Evolutionary conservation across 2,329 filamentous ascomycete species (phyloP), one percentile per base, ranked within the genome.

Genomic region (Penicillium occitanis): DNA sequence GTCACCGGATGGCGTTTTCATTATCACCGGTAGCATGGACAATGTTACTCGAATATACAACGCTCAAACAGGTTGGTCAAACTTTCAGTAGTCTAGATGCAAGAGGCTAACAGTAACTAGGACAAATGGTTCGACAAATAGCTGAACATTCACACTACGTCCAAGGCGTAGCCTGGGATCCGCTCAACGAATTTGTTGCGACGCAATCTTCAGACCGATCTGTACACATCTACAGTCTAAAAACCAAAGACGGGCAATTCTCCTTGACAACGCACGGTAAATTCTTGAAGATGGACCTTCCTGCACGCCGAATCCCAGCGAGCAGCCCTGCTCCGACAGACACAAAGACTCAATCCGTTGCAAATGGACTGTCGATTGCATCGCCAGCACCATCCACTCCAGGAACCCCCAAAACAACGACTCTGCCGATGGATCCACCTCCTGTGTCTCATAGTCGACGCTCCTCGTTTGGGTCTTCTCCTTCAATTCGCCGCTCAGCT

Each of bases 1-100:
- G 96, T 98, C 95, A 59, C 96, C 96, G n/a, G 95, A 99, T 78
- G 93, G 91, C 46, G 84, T 89, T 46, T 95, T 96, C 81, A 97
- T 99, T 82, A 97, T 99, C 73, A 97, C 96, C 28, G 95, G 95
- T 46, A 98, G 95, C 81, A 98, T 99, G 93, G 95, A 99, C 81
- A 99, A 99, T 77, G 90, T 98, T 76, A 93, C 95, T 66, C 88
- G 94, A 67, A 98, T 99, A 72, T 98, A 97, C 83, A 97, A 96
- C 79, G 91, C 93, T 65, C 90, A 91, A 70, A 95, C 91, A 73
- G 94, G 92, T 93, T 83, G 69, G 85, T 60, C 22, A 25, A n/a
- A 37, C 40, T 19, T 35, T 33, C 37, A 7, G 7, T 37, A 25
- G n/a, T 51, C 7, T 8, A 19, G 46, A 37, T 30, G 70, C 55